These are phyloP conservation scores for Phialophora tarda DNA, from an alignment of 2,329 filamentous ascomycete genomes.

Conservation along the genomic window DNA sequence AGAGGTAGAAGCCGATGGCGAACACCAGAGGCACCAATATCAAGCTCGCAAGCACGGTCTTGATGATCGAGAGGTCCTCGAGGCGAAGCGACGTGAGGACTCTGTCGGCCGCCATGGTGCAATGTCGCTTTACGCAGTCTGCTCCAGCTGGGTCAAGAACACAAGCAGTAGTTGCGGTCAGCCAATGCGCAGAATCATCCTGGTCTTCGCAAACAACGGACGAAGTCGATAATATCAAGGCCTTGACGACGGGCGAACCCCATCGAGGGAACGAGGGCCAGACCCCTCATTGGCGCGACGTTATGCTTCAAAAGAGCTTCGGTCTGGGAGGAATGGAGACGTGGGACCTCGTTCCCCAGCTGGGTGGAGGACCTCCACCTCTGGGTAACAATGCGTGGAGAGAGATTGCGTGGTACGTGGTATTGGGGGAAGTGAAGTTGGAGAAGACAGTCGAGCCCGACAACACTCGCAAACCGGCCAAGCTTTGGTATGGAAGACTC, in stretches of 20 bases:
- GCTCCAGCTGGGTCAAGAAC: constrained; percentile 4
- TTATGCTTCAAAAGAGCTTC: neutral
- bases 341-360: constrained; percentile 15
- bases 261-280: neutral
- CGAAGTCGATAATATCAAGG: constrained; percentile 2
- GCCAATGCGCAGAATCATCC: neutral
- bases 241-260: neutral
- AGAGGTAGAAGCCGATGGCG: constrained; percentile 30
- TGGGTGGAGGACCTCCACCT: constrained; percentile 13
- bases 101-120: constrained; percentile 5
- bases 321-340: constrained; percentile 1
- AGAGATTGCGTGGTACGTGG: neutral
- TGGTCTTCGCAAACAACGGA: neutral
- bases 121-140: neutral
- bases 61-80: constrained; percentile 37
- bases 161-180: neutral
- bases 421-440: constrained; percentile 2
- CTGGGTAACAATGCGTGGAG: constrained; percentile 7
- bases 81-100: constrained; percentile 22
- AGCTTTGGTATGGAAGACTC: neutral
- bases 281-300: constrained; percentile 14
- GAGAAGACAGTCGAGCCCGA: neutral
- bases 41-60: constrained; percentile 42
- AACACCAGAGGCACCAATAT: constrained; percentile 43
- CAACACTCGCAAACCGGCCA: neutral